These are phyloP conservation scores for Fusarium sororula DNA, from an alignment of 2,329 filamentous ascomycete genomes.

Conservation along the genomic window DNA sequence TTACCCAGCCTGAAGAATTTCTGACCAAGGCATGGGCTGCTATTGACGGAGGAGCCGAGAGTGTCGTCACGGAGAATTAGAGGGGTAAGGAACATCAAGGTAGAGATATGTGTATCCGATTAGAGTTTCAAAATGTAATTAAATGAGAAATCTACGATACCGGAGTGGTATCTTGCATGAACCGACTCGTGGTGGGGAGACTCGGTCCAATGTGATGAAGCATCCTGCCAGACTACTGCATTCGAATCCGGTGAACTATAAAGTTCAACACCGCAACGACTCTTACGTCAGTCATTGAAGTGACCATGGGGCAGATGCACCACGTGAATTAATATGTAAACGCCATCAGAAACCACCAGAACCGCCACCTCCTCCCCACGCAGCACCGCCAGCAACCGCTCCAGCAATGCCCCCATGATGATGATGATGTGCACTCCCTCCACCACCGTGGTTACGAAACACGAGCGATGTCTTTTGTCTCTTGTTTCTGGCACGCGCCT, in stretches of 20 bases:
- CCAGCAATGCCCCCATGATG: not conserved
- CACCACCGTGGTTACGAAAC: too few species aligned
- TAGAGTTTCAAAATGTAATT: not conserved
- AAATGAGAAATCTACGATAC: not conserved
- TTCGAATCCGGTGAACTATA: not conserved
- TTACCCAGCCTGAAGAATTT: slow-evolving; percentile 54
- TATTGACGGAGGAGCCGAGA: slow-evolving; percentile 19
- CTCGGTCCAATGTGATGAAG: too few species aligned
- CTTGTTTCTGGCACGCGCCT: not conserved
- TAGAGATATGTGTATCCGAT: not conserved
- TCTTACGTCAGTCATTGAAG: not conserved
- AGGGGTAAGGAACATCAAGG: not conserved
- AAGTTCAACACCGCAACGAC: not conserved
- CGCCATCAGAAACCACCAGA: not conserved
- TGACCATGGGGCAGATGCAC: too few species aligned
- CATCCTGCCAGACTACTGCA: not conserved
- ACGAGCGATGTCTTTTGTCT: not conserved
- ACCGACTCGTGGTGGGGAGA: too few species aligned
- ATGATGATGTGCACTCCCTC: not conserved
- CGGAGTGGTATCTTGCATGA: not conserved
- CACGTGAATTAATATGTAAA: too few species aligned
- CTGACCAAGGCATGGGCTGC: slow-evolving; percentile 44
- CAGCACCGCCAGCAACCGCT: not conserved
- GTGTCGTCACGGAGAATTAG: not conserved
- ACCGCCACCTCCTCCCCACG: not conserved